Evolutionary conservation across 495 filamentous ascomycete genomes (phyloP).

Genomic region (Sphaerosporella brunnea): DNA sequence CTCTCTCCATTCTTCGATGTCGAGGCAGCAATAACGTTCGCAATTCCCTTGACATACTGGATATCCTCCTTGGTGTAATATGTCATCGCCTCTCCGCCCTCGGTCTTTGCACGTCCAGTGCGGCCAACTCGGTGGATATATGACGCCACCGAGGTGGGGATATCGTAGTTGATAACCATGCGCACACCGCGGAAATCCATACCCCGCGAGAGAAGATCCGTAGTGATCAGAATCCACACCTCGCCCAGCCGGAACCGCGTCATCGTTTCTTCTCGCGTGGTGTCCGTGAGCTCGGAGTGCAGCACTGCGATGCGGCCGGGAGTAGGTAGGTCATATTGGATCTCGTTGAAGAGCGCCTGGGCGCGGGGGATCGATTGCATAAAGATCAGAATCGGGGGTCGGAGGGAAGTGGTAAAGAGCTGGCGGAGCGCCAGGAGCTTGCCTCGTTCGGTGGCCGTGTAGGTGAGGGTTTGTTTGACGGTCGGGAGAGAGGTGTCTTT

Average conservation of each 20-base stretch:
- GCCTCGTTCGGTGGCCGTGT: constrained; percentile 79
- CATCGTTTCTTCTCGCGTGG: constrained; percentile 61
- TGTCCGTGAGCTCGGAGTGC: constrained; percentile 68
- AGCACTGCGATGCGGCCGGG: constrained; percentile 82
- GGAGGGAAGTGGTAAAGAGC: constrained; percentile 57
- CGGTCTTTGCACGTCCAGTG: constrained; percentile 72
- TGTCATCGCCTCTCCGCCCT: constrained; percentile 81
- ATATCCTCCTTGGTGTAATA: constrained; percentile 92
- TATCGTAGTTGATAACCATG: constrained; percentile 88
- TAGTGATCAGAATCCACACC: constrained; percentile 91
- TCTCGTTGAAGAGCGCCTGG: constrained; percentile 66
- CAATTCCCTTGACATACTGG: constrained; percentile 73
- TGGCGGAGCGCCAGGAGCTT: constrained; percentile 86
- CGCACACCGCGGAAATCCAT: constrained; percentile 87
- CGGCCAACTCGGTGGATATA: constrained; percentile 90
- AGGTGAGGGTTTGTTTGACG: constrained; percentile 72
- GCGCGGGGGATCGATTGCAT: constrained; percentile 86
- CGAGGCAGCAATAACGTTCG: constrained; percentile 67
- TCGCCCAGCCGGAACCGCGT: constrained; percentile 77
- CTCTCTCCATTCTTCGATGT: not conserved
- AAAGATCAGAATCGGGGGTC: constrained; percentile 83
- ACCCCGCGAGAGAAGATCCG: constrained; percentile 75
- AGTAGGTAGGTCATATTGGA: constrained; percentile 83
- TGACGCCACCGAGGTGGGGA: constrained; percentile 57
- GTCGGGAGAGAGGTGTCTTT: constrained; percentile 91